These are phyloP conservation scores for Blastomyces percursus DNA, from an alignment of 2,329 filamentous ascomycete genomes.

Conservation along the genomic window DNA sequence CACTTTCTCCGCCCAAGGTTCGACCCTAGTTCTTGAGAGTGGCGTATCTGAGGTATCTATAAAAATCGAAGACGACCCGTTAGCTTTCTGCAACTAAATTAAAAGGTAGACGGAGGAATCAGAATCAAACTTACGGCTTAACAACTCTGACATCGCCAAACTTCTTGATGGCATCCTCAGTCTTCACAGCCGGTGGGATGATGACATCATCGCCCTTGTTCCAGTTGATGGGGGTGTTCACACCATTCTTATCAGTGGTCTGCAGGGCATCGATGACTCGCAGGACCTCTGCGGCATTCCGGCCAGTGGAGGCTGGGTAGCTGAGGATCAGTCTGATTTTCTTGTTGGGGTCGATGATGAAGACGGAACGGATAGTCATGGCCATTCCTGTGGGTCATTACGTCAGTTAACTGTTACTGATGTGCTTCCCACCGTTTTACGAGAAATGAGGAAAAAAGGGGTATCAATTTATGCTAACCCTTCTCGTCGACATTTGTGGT, in stretches of 20 bases:
- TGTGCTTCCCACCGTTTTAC: not conserved
- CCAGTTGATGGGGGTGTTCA: conserved; percentile 90
- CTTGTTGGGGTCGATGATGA: conserved; percentile 89
- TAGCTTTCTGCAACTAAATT: not conserved
- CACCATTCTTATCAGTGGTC: conserved; percentile 74
- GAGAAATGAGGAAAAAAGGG: not conserved
- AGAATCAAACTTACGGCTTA: conserved; percentile 39
- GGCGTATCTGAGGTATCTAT: conserved; percentile 30
- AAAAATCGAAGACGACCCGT: not conserved
- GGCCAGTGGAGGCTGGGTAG: conserved; percentile 83
- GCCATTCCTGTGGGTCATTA: conserved; percentile 44
- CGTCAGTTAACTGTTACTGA: not conserved
- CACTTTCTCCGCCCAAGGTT: not conserved
- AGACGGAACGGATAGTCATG: conserved; percentile 90
- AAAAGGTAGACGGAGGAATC: not conserved
- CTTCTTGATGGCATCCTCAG: conserved; percentile 75
- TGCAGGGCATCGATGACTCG: conserved; percentile 69
- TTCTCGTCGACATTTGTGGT: conserved; percentile 69
- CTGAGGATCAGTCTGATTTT: conserved; percentile 85
- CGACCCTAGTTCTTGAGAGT: conserved; percentile 23
- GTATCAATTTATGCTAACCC: conserved; percentile 34
- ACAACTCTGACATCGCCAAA: conserved; percentile 62
- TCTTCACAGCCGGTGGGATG: conserved; percentile 70
- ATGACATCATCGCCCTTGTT: conserved; percentile 81
- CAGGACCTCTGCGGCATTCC: conserved; percentile 69